Conservation (phyloP, 345 rosid species). For the Eucalyptus globulus region DNA sequence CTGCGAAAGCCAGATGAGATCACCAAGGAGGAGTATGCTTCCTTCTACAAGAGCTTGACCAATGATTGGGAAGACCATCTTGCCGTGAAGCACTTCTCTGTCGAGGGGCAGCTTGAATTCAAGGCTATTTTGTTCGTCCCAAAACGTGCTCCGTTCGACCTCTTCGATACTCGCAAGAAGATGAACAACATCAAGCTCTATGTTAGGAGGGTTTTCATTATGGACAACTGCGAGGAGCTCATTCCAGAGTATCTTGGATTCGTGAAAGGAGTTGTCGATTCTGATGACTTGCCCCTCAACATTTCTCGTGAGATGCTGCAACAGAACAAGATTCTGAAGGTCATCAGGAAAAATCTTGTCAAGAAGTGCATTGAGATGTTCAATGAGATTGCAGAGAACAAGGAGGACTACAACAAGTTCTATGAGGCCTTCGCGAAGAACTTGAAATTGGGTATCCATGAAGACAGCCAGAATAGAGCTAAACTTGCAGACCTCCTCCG, state of each 20-base stretch:
- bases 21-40: slow-evolving; percentile 33
- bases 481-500: slow-evolving; percentile 30
- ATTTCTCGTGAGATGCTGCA: slow-evolving; percentile 37
- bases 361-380: slow-evolving; percentile 44
- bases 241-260: slow-evolving; percentile 31
- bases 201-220: slow-evolving; percentile 32
- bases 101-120: slow-evolving; percentile 36
- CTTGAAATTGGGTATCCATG: slow-evolving; percentile 33
- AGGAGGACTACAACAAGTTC: slow-evolving; percentile 35
- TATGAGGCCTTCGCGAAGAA: slow-evolving; percentile 33
- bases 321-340: slow-evolving; percentile 41
- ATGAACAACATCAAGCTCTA: slow-evolving; percentile 39
- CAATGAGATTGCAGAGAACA: slow-evolving; percentile 30
- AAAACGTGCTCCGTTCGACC: slow-evolving; percentile 30
- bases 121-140: slow-evolving; percentile 33
- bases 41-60: slow-evolving; percentile 35
- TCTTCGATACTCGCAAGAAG: slow-evolving; percentile 31
- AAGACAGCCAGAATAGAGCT: slow-evolving; percentile 33
- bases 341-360: slow-evolving; percentile 34
- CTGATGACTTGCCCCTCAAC: slow-evolving; percentile 37
- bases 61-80: slow-evolving; percentile 43
- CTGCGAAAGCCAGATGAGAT: slow-evolving; percentile 34
- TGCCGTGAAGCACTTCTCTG: slow-evolving; percentile 36
- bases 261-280: slow-evolving; percentile 36
- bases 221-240: slow-evolving; percentile 47